A percentile compares a stretch with the other conserved stretches of the same genome.
phyloP scores from a whole-genome alignment of 129 eudicot genomes.

The Ambrosia trifida region DNA sequence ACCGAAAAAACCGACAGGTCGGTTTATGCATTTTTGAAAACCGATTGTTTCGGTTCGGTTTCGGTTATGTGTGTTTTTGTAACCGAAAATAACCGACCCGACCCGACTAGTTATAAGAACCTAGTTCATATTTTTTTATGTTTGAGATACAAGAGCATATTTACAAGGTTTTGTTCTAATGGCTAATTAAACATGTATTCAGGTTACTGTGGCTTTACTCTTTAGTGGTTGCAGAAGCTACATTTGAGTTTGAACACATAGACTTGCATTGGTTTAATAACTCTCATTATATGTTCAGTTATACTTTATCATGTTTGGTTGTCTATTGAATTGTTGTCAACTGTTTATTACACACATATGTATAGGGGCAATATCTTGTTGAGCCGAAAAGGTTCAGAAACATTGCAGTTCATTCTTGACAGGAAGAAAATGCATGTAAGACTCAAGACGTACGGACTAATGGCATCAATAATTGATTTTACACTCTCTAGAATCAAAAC shows the following conservation, averaged over 20 bases:
- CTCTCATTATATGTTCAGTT: background rate
- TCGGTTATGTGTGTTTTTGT: too few species aligned
- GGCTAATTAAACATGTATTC: conserved; percentile 23
- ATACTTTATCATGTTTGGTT: background rate
- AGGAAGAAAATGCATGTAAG: conserved; percentile 54
- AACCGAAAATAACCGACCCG: too few species aligned
- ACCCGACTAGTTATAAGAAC: too few species aligned
- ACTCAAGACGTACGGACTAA: conserved; percentile 67
- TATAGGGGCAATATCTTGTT: conserved; percentile 88
- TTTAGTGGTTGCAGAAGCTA: conserved; percentile 94
- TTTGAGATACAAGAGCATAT: background rate
- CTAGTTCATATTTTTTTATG: too few species aligned
- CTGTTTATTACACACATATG: background rate
- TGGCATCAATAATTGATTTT: conserved; percentile 83
- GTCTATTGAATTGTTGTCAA: conserved; percentile 10
- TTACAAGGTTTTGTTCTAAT: background rate
- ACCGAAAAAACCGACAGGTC: too few species aligned
- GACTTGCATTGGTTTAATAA: conserved; percentile 91
- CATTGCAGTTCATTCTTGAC: conserved; percentile 61
- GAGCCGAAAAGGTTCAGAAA: conserved; percentile 62
- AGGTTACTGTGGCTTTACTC: conserved; percentile 96
- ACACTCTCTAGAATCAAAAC: conserved; percentile 95
- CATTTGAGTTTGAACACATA: conserved; percentile 93
- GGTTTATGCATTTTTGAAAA: too few species aligned
- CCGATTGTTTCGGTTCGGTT: too few species aligned